A percentile compares a stretch with the other conserved stretches of the same genome.
phyloP scores from a whole-genome alignment of 768 basidiomycete species.

The Mycena albidolilacea region DNA sequence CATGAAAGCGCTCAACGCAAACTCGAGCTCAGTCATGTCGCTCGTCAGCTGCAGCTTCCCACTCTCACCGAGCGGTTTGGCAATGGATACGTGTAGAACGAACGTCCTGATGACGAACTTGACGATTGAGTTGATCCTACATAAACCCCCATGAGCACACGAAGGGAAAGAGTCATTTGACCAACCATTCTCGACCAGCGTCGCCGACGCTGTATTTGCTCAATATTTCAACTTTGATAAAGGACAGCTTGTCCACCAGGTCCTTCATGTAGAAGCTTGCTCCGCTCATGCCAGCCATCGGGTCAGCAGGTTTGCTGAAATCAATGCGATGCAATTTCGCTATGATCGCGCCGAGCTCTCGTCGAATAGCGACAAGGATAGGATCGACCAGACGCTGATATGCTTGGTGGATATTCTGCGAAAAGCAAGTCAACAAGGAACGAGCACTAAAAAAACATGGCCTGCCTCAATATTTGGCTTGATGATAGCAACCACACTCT shows the following conservation, averaged over 20 bases:
- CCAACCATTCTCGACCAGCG: slow-evolving; percentile 80
- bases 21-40: slow-evolving; percentile 98
- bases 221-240: slow-evolving; percentile 85
- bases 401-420: slow-evolving; percentile 63
- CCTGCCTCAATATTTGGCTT: slow-evolving; percentile 71
- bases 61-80: slow-evolving; percentile 89
- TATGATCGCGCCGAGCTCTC: slow-evolving; percentile 86
- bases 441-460: slow-evolving; percentile 39
- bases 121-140: slow-evolving; percentile 77
- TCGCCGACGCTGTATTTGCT: slow-evolving; percentile 81
- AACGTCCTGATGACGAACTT: slow-evolving; percentile 89
- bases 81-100: slow-evolving; percentile 94
- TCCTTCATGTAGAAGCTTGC: slow-evolving; percentile 94
- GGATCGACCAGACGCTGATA: slow-evolving; percentile 76
- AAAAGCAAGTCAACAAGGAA: slow-evolving; percentile 2
- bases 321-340: slow-evolving; percentile 89
- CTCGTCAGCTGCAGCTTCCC: slow-evolving; percentile 95
- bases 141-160: slow-evolving; percentile 7
- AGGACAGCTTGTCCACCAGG: slow-evolving; percentile 87
- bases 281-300: slow-evolving; percentile 73
- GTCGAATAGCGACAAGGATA: slow-evolving; percentile 76
- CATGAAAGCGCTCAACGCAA: slow-evolving; percentile 87
- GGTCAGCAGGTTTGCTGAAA: slow-evolving; percentile 80
- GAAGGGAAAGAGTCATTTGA: slow-evolving; percentile 7
- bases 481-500: slow-evolving; percentile 69